phyloP scores from a whole-genome alignment of 108 stramenopile species.

The Aurantiochytrium sp. region DNA sequence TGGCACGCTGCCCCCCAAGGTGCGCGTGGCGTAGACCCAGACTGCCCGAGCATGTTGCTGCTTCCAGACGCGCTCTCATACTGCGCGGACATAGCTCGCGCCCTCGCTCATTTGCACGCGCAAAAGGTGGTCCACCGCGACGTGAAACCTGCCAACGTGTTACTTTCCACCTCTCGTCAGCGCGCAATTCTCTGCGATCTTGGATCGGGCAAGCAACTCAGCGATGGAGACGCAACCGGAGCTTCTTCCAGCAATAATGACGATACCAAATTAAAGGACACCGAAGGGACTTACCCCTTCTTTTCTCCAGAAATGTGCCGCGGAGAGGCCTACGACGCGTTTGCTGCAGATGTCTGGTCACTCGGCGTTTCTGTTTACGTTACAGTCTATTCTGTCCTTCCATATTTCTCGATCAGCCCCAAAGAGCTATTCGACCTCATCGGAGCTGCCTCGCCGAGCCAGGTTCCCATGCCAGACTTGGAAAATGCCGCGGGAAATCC shows the following conservation, averaged over 20 bases:
- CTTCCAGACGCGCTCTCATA: neutral
- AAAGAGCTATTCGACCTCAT: neutral
- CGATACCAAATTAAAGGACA: neutral
- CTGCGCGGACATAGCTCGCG: neutral
- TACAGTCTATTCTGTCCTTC: neutral
- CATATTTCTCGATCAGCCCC: neutral
- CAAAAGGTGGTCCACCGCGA: conserved; percentile 1
- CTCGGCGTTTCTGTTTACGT: conserved; percentile 43
- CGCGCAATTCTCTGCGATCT: neutral
- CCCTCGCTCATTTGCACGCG: neutral
- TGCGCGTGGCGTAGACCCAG: neutral
- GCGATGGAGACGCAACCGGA: neutral
- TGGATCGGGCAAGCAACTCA: neutral
- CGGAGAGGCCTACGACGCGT: neutral
- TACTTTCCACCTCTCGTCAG: neutral
- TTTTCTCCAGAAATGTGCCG: neutral
- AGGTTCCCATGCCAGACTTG: neutral
- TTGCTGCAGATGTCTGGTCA: conserved; percentile 51
- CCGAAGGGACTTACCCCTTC: neutral
- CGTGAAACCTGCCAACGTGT: neutral
- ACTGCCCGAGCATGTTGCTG: neutral
- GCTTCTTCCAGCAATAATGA: too few relatives aligned
- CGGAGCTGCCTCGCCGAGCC: neutral
- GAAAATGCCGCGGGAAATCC: neutral
- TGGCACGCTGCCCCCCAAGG: neutral